Evolutionary conservation across 176 grass and related monocot genomes (phyloP), one percentile per base, ranked within the genome.

Genomic region (Neostapfia colusana): DNA sequence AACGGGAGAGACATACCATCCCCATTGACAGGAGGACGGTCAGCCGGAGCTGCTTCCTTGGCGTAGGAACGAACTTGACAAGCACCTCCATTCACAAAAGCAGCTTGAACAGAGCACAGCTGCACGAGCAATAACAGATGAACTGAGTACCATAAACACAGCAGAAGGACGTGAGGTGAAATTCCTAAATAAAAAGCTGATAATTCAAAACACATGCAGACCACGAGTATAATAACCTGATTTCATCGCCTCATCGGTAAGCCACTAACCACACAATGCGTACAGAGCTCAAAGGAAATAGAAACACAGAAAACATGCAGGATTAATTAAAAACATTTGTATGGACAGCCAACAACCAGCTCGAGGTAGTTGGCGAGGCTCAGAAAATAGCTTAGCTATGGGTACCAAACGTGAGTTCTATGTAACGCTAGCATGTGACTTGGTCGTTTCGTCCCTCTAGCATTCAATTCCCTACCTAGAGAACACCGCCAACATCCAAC

Each of bases 31-130:
- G 89, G 72, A 75, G 85, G 63, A 13, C 76, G 80, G 26, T 90
- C 66, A 73, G 71, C 38, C 65, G 82, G 75, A 83, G 91, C 67
- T 53, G 91, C 69, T 21, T 85, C 84, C 44, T 90, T 97, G 15
- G 86, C 89, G 80, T 81, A 99, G 7, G 37, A 79, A 67, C 96
- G 88, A 79, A 83, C 66, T 49, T 89, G 83, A 55, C 60, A 51
- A 35, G 25, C 69, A 87, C 75, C 75, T 64, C 83, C 91, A 69
- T 91, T 83, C 26, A 72, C 67, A 54, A 91, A 81, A 76, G 91
- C 80, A 26, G 83, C 63, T 72, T 95, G 96, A 85, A 43, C 79
- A 54, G 87, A 82, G 75, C 90, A 99, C 71, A 99, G 50, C 96
- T 99, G 76, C 55, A 88, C 38, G 3, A 74, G 26, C 8, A 77